Evolutionary conservation across 768 basidiomycete genomes (phyloP), one percentile per base, ranked within the genome.

Genomic region (Chalciporus chontae): DNA sequence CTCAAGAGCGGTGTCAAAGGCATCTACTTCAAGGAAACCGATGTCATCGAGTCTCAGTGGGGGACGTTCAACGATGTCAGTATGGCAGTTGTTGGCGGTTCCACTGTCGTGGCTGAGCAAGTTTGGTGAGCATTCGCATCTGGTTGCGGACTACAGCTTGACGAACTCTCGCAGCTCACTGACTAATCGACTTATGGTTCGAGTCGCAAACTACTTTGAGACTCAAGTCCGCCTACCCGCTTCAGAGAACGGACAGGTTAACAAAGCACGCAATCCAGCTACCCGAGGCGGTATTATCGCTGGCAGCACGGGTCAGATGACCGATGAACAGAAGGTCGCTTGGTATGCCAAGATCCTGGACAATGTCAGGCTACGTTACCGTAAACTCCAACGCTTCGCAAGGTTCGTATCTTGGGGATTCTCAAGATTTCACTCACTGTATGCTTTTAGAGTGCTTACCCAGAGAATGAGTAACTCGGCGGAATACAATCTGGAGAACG

Each of bases 11-110:
- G 88, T 17, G 79, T 84, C 51, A 93, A 91, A 66, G 89, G 87
- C 17, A 91, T 94, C 42, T 90, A 95, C 69, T 94, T 98, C 76
- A 93, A 94, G 64, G 96, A 99, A 73, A 96, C 94, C 0, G 95
- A 98, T 65, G 84, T 98, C n/a, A 77, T 99, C 32, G 95, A 99
- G 64, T 85, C 87, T 6, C 94, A 98, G 60, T 95, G 94, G 90
- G 86, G 89, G 17, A 94, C 95, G 18, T 85, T 98, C 69, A 90
- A 89, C 56, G 90, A 90, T 65, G 92, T 95, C 45, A 93, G 92
- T 50, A 75, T 94, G 66, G 89, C 85, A 32, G 86, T 93, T 8
- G 75, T 82, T 17, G 90, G 90, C 5, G 96, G 94, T 19, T 93
- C 95, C 17, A 71, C 87, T 45, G 73, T 95, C 4, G 94, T 99